Evolutionary conservation across 2,329 filamentous ascomycete species (phyloP).

Genomic region (Cladosporium halotolerans): DNA sequence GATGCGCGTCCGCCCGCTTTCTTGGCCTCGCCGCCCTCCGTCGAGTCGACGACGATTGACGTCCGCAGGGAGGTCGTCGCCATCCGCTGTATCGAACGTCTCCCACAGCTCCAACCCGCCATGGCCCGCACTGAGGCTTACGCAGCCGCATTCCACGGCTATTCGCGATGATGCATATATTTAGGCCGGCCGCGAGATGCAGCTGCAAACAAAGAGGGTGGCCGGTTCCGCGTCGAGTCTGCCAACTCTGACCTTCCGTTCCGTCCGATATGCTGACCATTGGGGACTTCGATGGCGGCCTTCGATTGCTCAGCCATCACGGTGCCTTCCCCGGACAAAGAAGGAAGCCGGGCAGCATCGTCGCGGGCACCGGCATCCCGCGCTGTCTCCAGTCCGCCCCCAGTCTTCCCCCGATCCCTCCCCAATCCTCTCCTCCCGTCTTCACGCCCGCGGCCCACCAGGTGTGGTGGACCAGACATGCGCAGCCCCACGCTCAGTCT

Average conservation of each 20-base stretch:
- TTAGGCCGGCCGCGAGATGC: background rate
- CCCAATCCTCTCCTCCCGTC: background rate
- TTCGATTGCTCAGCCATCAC: background rate
- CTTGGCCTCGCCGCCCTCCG: background rate
- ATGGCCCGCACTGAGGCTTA: background rate
- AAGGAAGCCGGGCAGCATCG: slow-evolving; percentile 1
- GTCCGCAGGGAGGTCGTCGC: background rate
- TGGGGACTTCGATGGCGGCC: background rate
- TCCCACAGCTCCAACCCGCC: too few species aligned
- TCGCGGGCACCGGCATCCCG: slow-evolving; percentile 5
- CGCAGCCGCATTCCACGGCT: background rate
- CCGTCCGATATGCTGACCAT: slow-evolving; percentile 6
- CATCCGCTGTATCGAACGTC: too few species aligned
- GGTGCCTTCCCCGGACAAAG: slow-evolving; percentile 1
- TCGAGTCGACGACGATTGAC: background rate
- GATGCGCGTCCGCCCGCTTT: background rate
- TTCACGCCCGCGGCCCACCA: background rate
- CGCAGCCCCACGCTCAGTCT: background rate
- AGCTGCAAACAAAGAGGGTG: slow-evolving; percentile 7
- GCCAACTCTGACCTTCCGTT: background rate
- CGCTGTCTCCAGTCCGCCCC: background rate
- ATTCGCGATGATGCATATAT: background rate
- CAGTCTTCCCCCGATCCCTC: background rate
- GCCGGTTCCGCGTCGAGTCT: background rate
- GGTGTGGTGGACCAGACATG: too few species aligned